phyloP scores from a whole-genome alignment of 495 filamentous ascomycete species.

The Talaromyces liani region DNA sequence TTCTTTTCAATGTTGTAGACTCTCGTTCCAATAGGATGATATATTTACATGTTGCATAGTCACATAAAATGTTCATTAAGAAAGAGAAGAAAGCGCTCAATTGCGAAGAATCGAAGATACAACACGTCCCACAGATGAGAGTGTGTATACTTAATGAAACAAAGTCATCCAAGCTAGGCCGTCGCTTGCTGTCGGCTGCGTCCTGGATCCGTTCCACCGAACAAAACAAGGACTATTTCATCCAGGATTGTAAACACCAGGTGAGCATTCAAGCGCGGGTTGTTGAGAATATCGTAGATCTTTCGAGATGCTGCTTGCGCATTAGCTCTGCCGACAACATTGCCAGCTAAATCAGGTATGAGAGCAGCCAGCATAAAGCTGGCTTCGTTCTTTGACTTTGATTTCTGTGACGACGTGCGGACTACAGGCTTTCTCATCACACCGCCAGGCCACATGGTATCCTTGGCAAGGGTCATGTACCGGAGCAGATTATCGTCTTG shows the following conservation, averaged over 20 bases:
- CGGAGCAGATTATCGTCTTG: constrained; percentile 72
- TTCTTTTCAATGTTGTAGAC: too few species aligned
- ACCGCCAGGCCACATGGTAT: constrained; percentile 76
- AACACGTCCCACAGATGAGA: not conserved
- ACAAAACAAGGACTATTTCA: constrained; percentile 67
- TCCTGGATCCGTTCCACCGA: constrained; percentile 39
- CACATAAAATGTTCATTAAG: not conserved
- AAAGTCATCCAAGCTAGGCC: not conserved
- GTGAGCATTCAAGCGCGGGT: constrained; percentile 60
- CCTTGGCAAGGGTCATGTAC: constrained; percentile 63
- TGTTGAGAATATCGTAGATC: constrained; percentile 78
- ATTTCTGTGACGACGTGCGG: constrained; percentile 58
- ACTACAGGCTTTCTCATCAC: constrained; percentile 43
- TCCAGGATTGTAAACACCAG: constrained; percentile 72
- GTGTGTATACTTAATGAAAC: not conserved
- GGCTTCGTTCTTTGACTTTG: constrained; percentile 62
- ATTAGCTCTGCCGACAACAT: constrained; percentile 77
- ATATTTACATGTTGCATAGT: not conserved
- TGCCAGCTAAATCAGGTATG: constrained; percentile 72
- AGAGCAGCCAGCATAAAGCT: constrained; percentile 74
- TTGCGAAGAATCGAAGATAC: not conserved
- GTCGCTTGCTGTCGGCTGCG: constrained; percentile 1
- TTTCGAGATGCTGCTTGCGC: constrained; percentile 75
- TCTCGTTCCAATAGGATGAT: not conserved
- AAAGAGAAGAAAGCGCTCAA: not conserved